Conservation (phyloP, 2,329 filamentous ascomycete species). For the Pyrenophora seminiperda region DNA sequence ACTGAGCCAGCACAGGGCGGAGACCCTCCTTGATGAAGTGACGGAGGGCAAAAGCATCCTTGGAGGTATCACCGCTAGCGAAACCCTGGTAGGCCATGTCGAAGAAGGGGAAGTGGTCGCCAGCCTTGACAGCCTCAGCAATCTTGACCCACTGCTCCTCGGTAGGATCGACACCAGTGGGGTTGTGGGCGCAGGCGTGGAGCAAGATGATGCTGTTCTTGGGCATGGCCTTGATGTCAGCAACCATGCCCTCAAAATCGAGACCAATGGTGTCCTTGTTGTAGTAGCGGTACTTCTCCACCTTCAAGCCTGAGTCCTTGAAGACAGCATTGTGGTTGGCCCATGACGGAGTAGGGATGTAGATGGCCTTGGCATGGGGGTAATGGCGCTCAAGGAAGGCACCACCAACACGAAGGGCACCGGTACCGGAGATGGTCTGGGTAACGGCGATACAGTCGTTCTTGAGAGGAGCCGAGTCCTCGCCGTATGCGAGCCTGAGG, state of each 20-base stretch:
- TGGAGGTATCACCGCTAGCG: constrained; percentile 87
- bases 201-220: constrained; percentile 88
- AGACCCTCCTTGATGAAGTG: constrained; percentile 94
- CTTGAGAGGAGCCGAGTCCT: constrained; percentile 74
- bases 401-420: constrained; percentile 90
- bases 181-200: constrained; percentile 98
- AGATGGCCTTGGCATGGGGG: constrained; percentile 90
- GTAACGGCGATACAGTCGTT: constrained; percentile 84
- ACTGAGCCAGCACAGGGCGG: constrained; percentile 85
- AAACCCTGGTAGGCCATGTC: constrained; percentile 99
- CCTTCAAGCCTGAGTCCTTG: constrained; percentile 86
- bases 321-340: constrained; percentile 98
- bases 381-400: constrained; percentile 93
- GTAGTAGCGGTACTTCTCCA: constrained; percentile 98
- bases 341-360: constrained; percentile 95
- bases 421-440: constrained; percentile 97
- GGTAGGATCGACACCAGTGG: constrained; percentile 93
- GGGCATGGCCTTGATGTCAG: constrained; percentile 87
- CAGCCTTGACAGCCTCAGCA: constrained; percentile 81
- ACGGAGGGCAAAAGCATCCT: constrained; percentile 90
- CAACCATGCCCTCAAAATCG: constrained; percentile 92
- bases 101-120: constrained; percentile 93
- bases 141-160: constrained; percentile 92
- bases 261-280: constrained; percentile 98
- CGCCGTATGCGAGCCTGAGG: constrained; percentile 86